A percentile compares a stretch with the other conserved stretches of the same genome.
These are phyloP conservation scores for Medakamo hakoo DNA, from an alignment of 139 green algal genomes.

Conservation along the genomic window DNA sequence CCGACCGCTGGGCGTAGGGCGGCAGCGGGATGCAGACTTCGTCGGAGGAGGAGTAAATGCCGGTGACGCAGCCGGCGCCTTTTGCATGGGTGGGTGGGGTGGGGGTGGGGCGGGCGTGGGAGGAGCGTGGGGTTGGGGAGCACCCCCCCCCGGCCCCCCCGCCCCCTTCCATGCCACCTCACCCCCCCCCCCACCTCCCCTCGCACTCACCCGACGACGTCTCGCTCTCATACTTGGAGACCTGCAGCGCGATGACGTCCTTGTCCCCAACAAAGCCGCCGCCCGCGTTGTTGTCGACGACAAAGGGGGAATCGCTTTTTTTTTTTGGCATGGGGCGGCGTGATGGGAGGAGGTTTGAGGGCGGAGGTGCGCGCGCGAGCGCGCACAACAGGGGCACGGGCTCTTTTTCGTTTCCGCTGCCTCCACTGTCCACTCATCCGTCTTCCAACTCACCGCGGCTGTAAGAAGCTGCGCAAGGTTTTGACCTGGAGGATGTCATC, in stretches of 20 bases:
- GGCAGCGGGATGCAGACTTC: conserved; percentile 48
- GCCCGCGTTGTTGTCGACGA: conserved; percentile 53
- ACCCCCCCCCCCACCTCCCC: background rate
- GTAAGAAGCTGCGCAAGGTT: conserved; percentile 11
- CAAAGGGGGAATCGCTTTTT: conserved; percentile 49
- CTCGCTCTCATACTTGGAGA: conserved; percentile 50
- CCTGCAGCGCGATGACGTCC: conserved; percentile 52
- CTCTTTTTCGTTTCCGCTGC: background rate
- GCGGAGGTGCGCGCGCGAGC: conserved; percentile 8
- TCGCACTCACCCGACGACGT: conserved; percentile 36
- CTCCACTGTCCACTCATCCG: background rate
- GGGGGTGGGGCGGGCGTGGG: background rate
- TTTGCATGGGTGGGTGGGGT: background rate
- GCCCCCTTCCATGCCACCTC: no score
- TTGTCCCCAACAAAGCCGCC: conserved; percentile 69
- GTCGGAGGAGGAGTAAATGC: conserved; percentile 20
- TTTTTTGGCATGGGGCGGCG: conserved; percentile 6
- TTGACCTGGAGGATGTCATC: conserved; percentile 21
- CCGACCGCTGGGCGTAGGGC: conserved; percentile 55
- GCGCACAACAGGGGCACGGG: background rate
- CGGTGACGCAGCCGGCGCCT: conserved; percentile 1
- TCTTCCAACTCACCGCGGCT: conserved; percentile 14
- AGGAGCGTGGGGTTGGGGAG: no score
- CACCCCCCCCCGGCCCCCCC: no score
- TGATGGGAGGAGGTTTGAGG: conserved; percentile 4